phyloP scores from a whole-genome alignment of 2,329 filamentous ascomycete genomes.

The Fusarium concolor region DNA sequence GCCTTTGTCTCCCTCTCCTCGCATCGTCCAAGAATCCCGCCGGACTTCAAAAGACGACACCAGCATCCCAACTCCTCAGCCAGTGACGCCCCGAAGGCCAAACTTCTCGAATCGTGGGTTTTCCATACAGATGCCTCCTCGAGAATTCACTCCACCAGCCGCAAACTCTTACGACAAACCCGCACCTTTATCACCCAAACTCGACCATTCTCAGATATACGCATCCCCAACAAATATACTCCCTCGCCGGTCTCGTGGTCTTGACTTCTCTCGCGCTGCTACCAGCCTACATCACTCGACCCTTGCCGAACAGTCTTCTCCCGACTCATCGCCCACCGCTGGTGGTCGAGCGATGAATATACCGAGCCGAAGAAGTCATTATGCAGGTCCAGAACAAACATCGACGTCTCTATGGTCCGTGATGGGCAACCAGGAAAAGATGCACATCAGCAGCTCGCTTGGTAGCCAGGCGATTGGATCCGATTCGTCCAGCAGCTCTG shows the following conservation, averaged over 20 bases:
- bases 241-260: slow-evolving; percentile 86
- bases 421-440: slow-evolving; percentile 75
- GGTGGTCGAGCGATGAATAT: slow-evolving; percentile 74
- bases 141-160: slow-evolving; percentile 53
- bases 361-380: slow-evolving; percentile 64
- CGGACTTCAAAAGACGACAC: slow-evolving; percentile 75
- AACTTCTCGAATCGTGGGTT: slow-evolving; percentile 72
- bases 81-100: slow-evolving; percentile 79
- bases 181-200: slow-evolving; percentile 84
- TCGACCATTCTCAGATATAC: slow-evolving; percentile 86
- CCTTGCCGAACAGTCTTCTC: slow-evolving; percentile 86
- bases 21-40: slow-evolving; percentile 62
- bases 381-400: slow-evolving; percentile 69
- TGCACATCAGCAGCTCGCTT: slow-evolving; percentile 79
- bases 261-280: slow-evolving; percentile 93
- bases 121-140: slow-evolving; percentile 52
- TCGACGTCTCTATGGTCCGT: slow-evolving; percentile 79
- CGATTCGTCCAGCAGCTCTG: slow-evolving; percentile 80
- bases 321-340: slow-evolving; percentile 90
- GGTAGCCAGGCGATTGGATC: slow-evolving; percentile 81
- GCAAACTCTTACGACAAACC: slow-evolving; percentile 61
- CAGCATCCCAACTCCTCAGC: slow-evolving; percentile 61
- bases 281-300: slow-evolving; percentile 97
- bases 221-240: slow-evolving; percentile 89
- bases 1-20: slow-evolving; percentile 69